Conservation (phyloP, 1,284 basidiomycete genomes). For the Apiotrichum laibachii region DNA sequence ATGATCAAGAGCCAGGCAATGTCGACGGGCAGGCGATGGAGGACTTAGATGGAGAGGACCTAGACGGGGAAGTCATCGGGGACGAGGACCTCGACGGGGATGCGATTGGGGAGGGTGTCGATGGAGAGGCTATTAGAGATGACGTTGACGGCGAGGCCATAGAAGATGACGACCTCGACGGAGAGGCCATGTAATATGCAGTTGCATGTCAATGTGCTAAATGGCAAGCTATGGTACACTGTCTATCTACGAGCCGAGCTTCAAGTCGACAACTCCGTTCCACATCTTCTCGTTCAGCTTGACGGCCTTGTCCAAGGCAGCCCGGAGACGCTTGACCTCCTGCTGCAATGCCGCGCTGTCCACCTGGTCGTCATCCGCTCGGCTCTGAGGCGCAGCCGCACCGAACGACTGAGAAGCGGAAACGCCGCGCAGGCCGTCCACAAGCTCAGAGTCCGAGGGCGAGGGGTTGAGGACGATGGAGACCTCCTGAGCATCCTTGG, state of each 20-base stretch:
- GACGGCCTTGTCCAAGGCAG: slow-evolving; percentile 73
- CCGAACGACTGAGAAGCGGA: not conserved
- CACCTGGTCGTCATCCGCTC: slow-evolving; percentile 13
- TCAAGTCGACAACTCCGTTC: slow-evolving; percentile 61
- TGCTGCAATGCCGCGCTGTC: slow-evolving; percentile 63
- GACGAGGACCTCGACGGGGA: slow-evolving; percentile 53
- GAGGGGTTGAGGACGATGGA: slow-evolving; percentile 27
- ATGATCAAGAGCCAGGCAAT: not conserved
- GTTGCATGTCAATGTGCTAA: not conserved
- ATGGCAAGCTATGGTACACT: not conserved
- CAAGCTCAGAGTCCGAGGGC: too few species aligned
- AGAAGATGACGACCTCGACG: slow-evolving; percentile 9
- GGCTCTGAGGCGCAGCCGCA: not conserved
- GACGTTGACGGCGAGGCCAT: slow-evolving; percentile 18
- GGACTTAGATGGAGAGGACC: slow-evolving; percentile 12
- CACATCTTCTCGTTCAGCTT: slow-evolving; percentile 86
- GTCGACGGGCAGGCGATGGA: slow-evolving; percentile 29
- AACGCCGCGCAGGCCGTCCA: not conserved
- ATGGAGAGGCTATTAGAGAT: slow-evolving; percentile 1
- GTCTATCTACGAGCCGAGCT: slow-evolving; percentile 18
- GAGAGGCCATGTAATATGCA: slow-evolving; percentile 18
- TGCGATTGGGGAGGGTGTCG: slow-evolving; percentile 12
- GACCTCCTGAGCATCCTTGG: slow-evolving; percentile 38
- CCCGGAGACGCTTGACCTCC: slow-evolving; percentile 64
- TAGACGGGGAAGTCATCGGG: slow-evolving; percentile 28